These are phyloP conservation scores for Pleoardoris graminearum DNA, from an alignment of 2,329 filamentous ascomycete species.

Conservation along the genomic window DNA sequence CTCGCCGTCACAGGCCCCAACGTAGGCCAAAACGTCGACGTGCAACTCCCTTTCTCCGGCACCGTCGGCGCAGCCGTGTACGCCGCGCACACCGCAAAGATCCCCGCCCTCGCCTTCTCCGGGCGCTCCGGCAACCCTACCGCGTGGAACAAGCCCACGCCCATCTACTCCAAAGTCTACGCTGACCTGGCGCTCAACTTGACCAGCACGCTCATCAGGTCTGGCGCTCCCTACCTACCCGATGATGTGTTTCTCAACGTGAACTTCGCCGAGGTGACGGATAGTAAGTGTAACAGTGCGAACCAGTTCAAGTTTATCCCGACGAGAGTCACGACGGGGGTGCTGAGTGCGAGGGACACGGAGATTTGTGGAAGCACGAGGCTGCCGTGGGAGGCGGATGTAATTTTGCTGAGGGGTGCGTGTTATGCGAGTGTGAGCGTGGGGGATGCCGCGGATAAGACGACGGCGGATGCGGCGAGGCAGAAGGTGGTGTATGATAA, in stretches of 20 bases:
- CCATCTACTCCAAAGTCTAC: constrained; percentile 62
- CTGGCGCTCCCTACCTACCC: constrained; percentile 66
- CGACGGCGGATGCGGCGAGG: constrained; percentile 56
- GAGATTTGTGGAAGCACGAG: constrained; percentile 58
- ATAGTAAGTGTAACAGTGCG: constrained; percentile 54
- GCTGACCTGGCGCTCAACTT: constrained; percentile 64
- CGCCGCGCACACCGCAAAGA: constrained; percentile 56
- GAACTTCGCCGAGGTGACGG: constrained; percentile 63
- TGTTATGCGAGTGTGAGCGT: constrained; percentile 68
- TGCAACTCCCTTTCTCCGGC: constrained; percentile 63
- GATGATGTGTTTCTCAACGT: constrained; percentile 66
- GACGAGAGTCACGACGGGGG: constrained; percentile 59
- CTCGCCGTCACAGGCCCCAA: constrained; percentile 70
- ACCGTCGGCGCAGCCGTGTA: constrained; percentile 68
- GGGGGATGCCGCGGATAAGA: constrained; percentile 63
- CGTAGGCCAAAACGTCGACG: constrained; percentile 61
- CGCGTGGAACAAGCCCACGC: constrained; percentile 57
- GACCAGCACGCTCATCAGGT: constrained; percentile 58
- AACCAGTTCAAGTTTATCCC: constrained; percentile 66
- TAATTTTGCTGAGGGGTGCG: constrained; percentile 48
- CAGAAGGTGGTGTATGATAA: constrained; percentile 59
- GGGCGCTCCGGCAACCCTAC: constrained; percentile 56
- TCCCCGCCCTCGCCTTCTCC: constrained; percentile 71
- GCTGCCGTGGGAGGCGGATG: constrained; percentile 62
- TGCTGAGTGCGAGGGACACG: constrained; percentile 54